Base-by-base conservation (phyloP, 805 yeast genomes). In the Wickerhamiella vanderwaltii region DNA sequence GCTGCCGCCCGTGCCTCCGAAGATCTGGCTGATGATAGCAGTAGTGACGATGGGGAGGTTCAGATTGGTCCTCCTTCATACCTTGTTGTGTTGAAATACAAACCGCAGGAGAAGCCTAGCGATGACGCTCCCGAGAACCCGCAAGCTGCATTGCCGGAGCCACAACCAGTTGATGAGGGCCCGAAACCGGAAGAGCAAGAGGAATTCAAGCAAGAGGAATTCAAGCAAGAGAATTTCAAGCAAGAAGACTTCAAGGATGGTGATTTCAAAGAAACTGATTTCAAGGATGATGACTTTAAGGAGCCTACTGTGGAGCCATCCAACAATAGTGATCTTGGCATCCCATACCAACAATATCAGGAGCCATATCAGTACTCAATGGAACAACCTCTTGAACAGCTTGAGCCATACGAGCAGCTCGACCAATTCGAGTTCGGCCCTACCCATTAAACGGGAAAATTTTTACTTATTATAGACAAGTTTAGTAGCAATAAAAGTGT, bases 311-410 rank as follows among this genome's bases (percentile, higher is more conserved):
- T 6, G 15, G 26, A 12, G 19, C 36, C 36, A 9, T 23, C 17
- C 6, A 31, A 16, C n/a, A 23, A 31, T 11, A 23, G 35, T 23
- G 23, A 18, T 17, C 35, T 31, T 23, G 35, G 7, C 23, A n/a
- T n/a, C n/a, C n/a, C n/a, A n/a, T 33, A 33, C 26, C 25, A 33
- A n/a, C 36, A 33, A 20, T 33, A 33, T 18, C 36, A 33, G 26
- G 36, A 33, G 24, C 36, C 36, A 3, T 33, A 33, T 19, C 26
- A 20, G 36, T 31, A 31, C 15, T 31, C 35, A 7, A 9, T 33
- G 36, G 36, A 33, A n/a, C 36, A 33, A 26, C 26, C 36, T 9
- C 17, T 33, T 4, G 36, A 20, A 26, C 36, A 33, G 11, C 36
- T 33, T 12, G 36, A 33, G 13, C 36, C 19, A 18, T 33, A 33